phyloP scores from a whole-genome alignment of 352 stramenopile genomes.

The Phytophthora rubi region DNA sequence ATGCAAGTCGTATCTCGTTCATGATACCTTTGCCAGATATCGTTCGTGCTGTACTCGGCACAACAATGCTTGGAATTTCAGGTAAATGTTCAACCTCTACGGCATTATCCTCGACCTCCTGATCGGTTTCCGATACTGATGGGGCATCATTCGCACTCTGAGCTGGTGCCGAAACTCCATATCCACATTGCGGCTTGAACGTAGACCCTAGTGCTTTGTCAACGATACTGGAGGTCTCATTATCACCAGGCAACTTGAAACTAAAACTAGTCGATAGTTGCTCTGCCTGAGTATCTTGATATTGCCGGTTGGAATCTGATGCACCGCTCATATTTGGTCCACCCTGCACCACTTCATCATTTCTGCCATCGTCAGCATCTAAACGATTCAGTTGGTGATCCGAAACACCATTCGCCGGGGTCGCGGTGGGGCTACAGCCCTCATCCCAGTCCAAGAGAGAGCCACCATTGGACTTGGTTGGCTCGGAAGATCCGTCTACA shows the following conservation, averaged over 20 bases:
- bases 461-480: background rate
- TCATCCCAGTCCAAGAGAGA: background rate
- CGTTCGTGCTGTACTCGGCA: constrained; percentile 1
- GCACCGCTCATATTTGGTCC: background rate
- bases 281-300: background rate
- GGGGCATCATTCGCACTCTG: background rate
- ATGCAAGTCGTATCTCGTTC: background rate
- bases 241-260: background rate
- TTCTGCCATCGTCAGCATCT: background rate
- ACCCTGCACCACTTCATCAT: background rate
- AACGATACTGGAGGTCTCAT: background rate
- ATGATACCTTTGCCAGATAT: background rate
- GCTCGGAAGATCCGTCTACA: background rate
- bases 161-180: background rate
- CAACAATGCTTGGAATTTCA: constrained; percentile 27
- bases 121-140: background rate
- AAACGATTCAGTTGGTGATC: background rate
- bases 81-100: constrained; percentile 19
- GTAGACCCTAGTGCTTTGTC: background rate
- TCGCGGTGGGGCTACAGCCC: background rate
- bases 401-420: background rate
- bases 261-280: background rate
- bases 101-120: background rate
- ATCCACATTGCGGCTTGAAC: background rate
- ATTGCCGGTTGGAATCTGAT: background rate